Conservation (phyloP, 768 basidiomycete species). For the Boletellus ananas region DNA sequence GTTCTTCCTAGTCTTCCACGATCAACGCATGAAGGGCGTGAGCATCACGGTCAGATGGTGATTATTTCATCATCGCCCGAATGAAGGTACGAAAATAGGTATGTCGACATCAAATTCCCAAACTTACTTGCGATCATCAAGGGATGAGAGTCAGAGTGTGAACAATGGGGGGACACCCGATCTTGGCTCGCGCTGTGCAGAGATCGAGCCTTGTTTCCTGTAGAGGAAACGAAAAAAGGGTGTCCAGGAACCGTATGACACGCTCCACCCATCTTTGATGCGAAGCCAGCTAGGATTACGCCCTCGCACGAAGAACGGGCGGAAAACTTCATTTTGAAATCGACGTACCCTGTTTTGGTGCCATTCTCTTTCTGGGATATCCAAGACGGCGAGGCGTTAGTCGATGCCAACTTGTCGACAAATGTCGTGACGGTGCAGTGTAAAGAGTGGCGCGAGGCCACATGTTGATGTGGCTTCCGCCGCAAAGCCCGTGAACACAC, state of each 20-base stretch:
- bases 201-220: neutral
- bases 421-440: neutral
- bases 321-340: neutral
- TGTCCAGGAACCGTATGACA: neutral
- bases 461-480: slow-evolving; percentile 1
- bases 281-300: neutral
- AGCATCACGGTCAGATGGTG: neutral
- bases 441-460: neutral
- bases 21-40: neutral
- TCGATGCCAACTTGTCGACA: neutral
- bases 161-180: neutral
- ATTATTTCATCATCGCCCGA: neutral
- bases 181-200: slow-evolving; percentile 5
- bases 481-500: neutral
- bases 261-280: neutral
- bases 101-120: neutral
- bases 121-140: slow-evolving; percentile 14
- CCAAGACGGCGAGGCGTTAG: neutral
- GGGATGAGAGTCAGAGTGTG: slow-evolving; percentile 4
- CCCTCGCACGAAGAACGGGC: neutral
- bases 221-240: neutral
- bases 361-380: neutral
- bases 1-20: neutral
- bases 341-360: neutral
- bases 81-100: neutral